Evolutionary conservation across 176 grass and related monocot genomes (phyloP).

Genomic region (Avena eriantha): DNA sequence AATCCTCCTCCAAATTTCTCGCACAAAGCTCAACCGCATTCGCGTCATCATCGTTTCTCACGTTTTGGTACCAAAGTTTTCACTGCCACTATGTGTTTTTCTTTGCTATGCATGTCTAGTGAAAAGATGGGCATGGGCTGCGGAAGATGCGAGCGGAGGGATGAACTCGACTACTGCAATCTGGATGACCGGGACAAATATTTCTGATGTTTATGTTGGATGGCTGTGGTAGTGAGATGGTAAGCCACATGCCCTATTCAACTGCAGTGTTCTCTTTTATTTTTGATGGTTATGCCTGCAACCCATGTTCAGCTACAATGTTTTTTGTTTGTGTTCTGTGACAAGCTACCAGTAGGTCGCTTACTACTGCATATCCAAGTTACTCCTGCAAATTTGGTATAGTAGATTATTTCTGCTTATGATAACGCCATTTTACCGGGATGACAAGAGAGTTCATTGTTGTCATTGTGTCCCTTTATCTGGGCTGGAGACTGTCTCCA

Average conservation of each 20-base stretch:
- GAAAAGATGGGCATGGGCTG: conserved; percentile 12
- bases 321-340: background rate
- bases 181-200: conserved; percentile 27
- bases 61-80: background rate
- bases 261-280: no score
- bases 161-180: conserved; percentile 23
- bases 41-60: background rate
- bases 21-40: background rate
- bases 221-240: background rate
- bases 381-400: background rate
- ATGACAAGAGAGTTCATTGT: background rate
- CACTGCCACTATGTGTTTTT: background rate
- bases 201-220: conserved; percentile 31
- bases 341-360: background rate
- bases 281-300: background rate
- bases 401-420: background rate
- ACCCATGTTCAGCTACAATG: background rate
- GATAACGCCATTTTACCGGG: background rate
- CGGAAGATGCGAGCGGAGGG: conserved; percentile 18
- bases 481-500: background rate
- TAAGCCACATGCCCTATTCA: background rate
- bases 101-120: background rate
- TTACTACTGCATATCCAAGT: background rate
- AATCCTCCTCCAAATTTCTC: background rate
- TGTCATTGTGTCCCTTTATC: background rate